Base-by-base conservation (phyloP, 352 stramenopile genomes). In the Phytopythium chamaehyphon region DNA sequence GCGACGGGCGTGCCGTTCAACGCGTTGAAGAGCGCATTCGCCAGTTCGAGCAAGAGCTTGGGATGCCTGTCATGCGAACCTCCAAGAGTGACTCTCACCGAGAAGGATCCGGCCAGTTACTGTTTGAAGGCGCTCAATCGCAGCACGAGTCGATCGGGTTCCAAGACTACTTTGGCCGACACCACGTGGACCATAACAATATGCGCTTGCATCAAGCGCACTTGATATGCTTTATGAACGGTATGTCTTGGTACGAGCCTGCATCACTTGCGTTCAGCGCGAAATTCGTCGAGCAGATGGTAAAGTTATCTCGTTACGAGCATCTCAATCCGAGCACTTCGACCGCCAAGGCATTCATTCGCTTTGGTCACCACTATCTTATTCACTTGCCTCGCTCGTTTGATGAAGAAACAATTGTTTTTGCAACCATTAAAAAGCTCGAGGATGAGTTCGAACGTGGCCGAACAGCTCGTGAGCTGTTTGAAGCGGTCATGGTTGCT, bases 371-470 rank as follows among this genome's bases (percentile, higher is more conserved):
- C 43, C 82, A 90, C 44, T 92, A 92, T 43, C 54, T 92, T 28
- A 92, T 92, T 18, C 73, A 92, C 37, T 44, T 92, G 36, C 82
- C 82, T 26, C 76, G 76, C 36, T 90, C 82, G 10, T 90, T 92
- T 26, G 71, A 90, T 47, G 76, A 83, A 23, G 82, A 92, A 38
- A 79, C 76, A 19, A 87, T 92, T 18, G 68, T 74, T 18, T 48
- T 73, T 16, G 76, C 82, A 19, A 88, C 75, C 22, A 89, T 89
- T 36, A 77, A 89, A 50, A 82, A 76, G 40, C 54, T 92, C 31
- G 82, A 92, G 58, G 63, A 74, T 44, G 82, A 90, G 58, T 89
- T 92, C 57, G 82, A 92, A 44, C 73, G 82, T 26, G 82, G 82
- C 7, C 76, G 82, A 16, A 73, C 66, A n/a, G 75, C 82, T 6